Evolutionary conservation across 495 filamentous ascomycete genomes (phyloP).

Genomic region (Letharia lupina): DNA sequence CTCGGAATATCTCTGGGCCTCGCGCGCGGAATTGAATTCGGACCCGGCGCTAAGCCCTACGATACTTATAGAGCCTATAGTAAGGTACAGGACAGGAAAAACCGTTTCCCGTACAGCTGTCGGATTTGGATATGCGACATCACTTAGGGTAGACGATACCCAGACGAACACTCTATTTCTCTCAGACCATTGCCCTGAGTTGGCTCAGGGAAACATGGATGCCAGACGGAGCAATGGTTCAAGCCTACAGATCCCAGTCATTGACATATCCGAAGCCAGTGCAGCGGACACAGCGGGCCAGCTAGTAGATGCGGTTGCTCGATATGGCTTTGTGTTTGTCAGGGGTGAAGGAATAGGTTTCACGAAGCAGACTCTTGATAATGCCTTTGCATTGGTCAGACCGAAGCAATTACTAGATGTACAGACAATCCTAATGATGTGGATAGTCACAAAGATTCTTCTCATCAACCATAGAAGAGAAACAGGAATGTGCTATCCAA

Average conservation of each 20-base stretch:
- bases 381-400: conserved; percentile 65
- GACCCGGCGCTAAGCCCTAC: not conserved
- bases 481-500: conserved; percentile 62
- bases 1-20: not conserved
- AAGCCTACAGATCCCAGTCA: conserved; percentile 56
- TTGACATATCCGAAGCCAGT: conserved; percentile 62
- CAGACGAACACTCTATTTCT: not conserved
- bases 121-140: no score
- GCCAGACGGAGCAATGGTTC: not conserved
- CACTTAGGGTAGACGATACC: not conserved
- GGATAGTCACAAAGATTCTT: conserved; percentile 72
- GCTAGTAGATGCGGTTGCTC: conserved; percentile 69
- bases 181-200: not conserved
- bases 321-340: conserved; percentile 85
- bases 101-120: no score
- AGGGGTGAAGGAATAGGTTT: conserved; percentile 62
- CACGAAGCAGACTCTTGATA: conserved; percentile 54
- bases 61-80: no score
- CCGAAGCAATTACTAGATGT: not conserved
- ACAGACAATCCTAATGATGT: conserved; percentile 10
- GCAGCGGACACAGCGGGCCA: conserved; percentile 50
- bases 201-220: not conserved
- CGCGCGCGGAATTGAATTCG: not conserved
- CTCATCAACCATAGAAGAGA: conserved; percentile 58
- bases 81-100: no score